Base-by-base conservation (phyloP, 257 asterid genomes). In the Solanum dulcamara region DNA sequence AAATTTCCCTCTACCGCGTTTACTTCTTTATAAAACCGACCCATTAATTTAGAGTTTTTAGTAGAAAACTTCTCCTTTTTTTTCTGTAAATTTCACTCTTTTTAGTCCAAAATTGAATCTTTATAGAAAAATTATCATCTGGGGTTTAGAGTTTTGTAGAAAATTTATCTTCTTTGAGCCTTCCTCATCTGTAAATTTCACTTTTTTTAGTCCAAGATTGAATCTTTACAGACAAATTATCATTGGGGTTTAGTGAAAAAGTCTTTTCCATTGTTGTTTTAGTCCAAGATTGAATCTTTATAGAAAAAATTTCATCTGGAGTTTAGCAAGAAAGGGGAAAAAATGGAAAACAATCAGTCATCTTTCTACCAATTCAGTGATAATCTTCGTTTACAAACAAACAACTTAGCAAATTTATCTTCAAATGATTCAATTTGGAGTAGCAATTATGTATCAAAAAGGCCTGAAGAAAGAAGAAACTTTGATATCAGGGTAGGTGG, bases 341-440 rank as follows among this genome's bases (percentile, higher is more conserved):
- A 71, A 59, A 77, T 33, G 83, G 98, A 97, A 75, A 92, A 87
- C 80, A 90, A 88, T 44, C 94, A 94, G 72, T 93, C 97, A 0
- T 90, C 96, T 7, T 97, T 97, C 86, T 91, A 94, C 92, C 99
- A 97, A 84, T 97, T 97, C 92, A 94, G 99, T 85, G 99, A 94
- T 80, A 89, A 94, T 51, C 97, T 97, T 22, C 98, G 99, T 40
- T 86, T 92, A 4, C 98, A 97, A 33, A 88, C 93, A 20, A 88
- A 84, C 86, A 90, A 37, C 22, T 85, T 96, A 14, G 89, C 94
- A 3, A 89, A 91, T 88, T 93, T 97, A 2, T 97, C 98, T 3
- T 87, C 94, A 50, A 95, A 95, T 68, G 99, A 97, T 81, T 95
- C 98, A 2, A 95, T 97, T 83, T 97, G 99, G 99, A 94, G 98